phyloP scores from a whole-genome alignment of 2,329 filamentous ascomycete species.

The Neofusicoccum umdonicola region DNA sequence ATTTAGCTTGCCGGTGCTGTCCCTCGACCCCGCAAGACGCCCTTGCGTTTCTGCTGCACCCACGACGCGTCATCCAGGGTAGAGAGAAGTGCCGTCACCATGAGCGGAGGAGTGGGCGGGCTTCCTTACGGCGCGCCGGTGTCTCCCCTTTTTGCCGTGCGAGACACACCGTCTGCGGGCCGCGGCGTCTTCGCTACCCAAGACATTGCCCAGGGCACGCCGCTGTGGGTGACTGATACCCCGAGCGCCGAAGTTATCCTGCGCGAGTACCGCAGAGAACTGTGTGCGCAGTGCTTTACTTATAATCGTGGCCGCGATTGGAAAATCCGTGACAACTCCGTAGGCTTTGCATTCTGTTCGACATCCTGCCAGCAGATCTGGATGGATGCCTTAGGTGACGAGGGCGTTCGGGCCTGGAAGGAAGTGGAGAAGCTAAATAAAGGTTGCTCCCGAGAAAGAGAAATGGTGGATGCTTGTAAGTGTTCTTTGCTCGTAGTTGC shows the following conservation, averaged over 20 bases:
- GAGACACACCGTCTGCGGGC: conserved; percentile 42
- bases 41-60: neutral
- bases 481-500: neutral
- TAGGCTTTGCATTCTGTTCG: conserved; percentile 46
- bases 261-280: conserved; percentile 48
- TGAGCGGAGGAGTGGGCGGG: neutral
- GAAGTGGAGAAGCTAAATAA: conserved; percentile 34
- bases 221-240: conserved; percentile 37
- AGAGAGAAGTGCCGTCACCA: neutral
- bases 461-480: conserved; percentile 24
- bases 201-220: conserved; percentile 33
- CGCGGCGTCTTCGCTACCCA: conserved; percentile 45
- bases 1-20: neutral
- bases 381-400: conserved; percentile 24
- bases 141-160: conserved; percentile 37
- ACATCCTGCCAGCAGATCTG: conserved; percentile 36
- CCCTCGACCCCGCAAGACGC: neutral
- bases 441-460: conserved; percentile 27
- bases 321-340: conserved; percentile 34
- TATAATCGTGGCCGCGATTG: conserved; percentile 46
- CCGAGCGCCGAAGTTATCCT: conserved; percentile 43
- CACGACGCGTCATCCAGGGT: neutral
- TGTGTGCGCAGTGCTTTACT: conserved; percentile 47
- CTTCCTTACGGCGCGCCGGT: conserved; percentile 7
- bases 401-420: conserved; percentile 34